Base-by-base conservation (phyloP, 768 basidiomycete species). In the Trametes cingulata region DNA sequence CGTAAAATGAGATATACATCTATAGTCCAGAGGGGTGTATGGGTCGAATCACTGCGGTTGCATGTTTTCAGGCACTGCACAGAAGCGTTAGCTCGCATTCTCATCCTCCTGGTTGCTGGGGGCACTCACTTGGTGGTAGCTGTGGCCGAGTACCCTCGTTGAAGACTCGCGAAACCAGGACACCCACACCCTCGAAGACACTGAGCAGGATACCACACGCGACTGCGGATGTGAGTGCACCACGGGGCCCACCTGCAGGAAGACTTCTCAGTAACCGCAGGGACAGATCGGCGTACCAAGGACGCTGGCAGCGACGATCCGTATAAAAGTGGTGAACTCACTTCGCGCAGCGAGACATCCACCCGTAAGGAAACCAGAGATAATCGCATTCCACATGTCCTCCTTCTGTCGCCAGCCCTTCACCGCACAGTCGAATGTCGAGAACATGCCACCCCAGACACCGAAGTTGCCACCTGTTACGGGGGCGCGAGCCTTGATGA, bases 381-480 rank as follows among this genome's bases (percentile, higher is more conserved):
- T 89, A 69, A 99, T 98, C 41, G 95, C 95, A 71, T 99, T 99
- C 95, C 95, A 99, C 52, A 96, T 91, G 74, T 97, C 95, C 76
- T 97, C 95, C 73, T 98, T 97, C 78, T 97, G 94, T 73, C 95
- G 82, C 80, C 86, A 93, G 14, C 94, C 93, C 76, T 99, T 98
- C 67, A 99, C 90, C 0, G 95, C 95, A 74, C 97, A 99, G 75
- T 98, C 97, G 67, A 97, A 99, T 35, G 93, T 91, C 45, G 95
- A 98, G 75, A 99, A 99, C 86, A 99, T 90, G 66, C 96, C 97
- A 72, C 96, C 92, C 91, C 92, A 93, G 15, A 93, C 89, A 68
- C 91, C 90, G 72, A 96, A 97, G 77, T 98, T 96, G 27, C 96
- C 97, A 50, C 97, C 97, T 12, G 95, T 94, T 25, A 99, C 97